Evolutionary conservation across 768 basidiomycete genomes (phyloP).

Genomic region (Phylloporus sp.): DNA sequence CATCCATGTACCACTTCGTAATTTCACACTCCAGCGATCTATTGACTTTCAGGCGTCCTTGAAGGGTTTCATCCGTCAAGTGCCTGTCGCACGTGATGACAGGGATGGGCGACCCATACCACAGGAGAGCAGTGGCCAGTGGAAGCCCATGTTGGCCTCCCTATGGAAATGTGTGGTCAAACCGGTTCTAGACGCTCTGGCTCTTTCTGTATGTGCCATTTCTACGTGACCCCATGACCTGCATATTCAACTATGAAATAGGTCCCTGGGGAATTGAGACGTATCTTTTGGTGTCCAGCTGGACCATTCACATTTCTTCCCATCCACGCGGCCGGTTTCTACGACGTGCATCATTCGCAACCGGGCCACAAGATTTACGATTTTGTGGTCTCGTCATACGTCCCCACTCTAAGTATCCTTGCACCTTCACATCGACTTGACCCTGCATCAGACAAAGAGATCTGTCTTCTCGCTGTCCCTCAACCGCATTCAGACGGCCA

Average conservation of each 20-base stretch:
- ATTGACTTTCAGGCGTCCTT: too few relatives aligned
- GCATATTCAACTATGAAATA: background rate
- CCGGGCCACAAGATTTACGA: too few relatives aligned
- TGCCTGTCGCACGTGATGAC: too few relatives aligned
- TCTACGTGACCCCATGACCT: background rate
- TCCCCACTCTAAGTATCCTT: too few relatives aligned
- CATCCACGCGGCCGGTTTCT: too few relatives aligned
- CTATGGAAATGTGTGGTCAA: background rate
- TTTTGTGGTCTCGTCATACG: too few relatives aligned
- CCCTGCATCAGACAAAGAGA: background rate
- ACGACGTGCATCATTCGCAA: too few relatives aligned
- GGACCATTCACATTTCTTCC: background rate
- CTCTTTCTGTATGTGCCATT: background rate
- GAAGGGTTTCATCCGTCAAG: too few relatives aligned
- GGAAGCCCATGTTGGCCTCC: background rate
- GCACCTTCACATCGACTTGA: background rate
- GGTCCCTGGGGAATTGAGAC: background rate
- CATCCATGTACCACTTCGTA: background rate
- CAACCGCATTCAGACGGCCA: too few relatives aligned
- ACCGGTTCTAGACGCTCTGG: background rate
- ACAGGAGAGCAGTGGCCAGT: too few relatives aligned
- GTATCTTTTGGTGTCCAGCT: background rate
- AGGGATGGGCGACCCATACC: too few relatives aligned
- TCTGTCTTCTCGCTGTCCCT: slow-evolving; percentile 7
- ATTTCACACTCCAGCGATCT: background rate